Evolutionary conservation across 2,329 filamentous ascomycete genomes (phyloP), one percentile per base, ranked within the genome.

Genomic region (Corinectria fuckeliana): DNA sequence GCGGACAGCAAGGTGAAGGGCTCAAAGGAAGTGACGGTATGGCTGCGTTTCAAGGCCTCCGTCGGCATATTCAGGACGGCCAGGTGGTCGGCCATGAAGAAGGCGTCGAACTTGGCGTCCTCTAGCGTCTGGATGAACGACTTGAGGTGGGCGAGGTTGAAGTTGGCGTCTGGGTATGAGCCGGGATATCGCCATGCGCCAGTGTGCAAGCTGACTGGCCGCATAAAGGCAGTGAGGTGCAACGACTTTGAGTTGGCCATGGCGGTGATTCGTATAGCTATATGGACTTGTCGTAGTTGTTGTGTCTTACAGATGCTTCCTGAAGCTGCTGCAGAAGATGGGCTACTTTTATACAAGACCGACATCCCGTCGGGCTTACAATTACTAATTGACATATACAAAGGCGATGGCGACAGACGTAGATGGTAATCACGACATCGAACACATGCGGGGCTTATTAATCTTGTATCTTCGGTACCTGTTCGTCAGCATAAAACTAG

Each of bases 141-240:
- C 45, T 80, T 81, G 5, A 86, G 72, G 62, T 86, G 82, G 18
- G 74, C 71, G 13, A 85, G 76, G 62, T 85, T 85, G 78, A 86
- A 85, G 72, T 86, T 86, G 52, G 83, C 83, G 55, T 86, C 83
- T 0, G 83, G 75, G 55, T 82, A 83, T 1, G 83, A 73, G 3
- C 80, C 81, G 0, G 83, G 83, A 61, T 85, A 85, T 5, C 83
- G 76, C 83, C 83, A 85, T 62, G 82, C 82, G 28, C 84, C 82
- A 2, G 81, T 83, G 62, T 86, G 83, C 9, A 85, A 72, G 44
- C 78, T 82, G 2, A 86, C 82, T 1, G 83, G 84, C 16, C 84
- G 80, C 83, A 87, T 86, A 60, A 86, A 86, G 1, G 83, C 84
- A 2, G 84, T 85, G 4, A 87, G 77, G 62, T 86, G 82, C 5